Conservation (phyloP, 768 basidiomycete species). For the Pholiota conissans region DNA sequence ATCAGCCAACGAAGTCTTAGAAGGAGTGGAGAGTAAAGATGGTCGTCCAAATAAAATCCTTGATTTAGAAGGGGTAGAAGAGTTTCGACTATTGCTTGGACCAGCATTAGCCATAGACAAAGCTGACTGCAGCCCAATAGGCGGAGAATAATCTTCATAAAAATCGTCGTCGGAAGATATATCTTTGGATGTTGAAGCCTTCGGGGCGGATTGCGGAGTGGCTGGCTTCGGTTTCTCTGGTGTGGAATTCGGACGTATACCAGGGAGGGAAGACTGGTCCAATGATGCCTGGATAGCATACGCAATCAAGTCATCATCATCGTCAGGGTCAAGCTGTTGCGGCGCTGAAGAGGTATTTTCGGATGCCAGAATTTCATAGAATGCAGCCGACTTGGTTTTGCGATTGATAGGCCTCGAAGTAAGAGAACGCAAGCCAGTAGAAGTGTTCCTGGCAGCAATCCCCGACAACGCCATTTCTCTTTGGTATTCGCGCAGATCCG, state of each 20-base stretch:
- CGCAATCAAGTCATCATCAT: constrained; percentile 25
- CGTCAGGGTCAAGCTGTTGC: constrained; percentile 21
- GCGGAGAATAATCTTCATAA: constrained; percentile 32
- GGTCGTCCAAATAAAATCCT: constrained; percentile 29
- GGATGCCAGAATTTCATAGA: constrained; percentile 41
- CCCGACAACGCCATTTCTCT: constrained; percentile 62
- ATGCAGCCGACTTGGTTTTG: constrained; percentile 37
- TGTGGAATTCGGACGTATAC: not conserved
- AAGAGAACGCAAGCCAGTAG: constrained; percentile 32
- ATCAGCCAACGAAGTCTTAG: not conserved
- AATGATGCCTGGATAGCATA: constrained; percentile 24
- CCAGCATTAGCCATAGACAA: constrained; percentile 66
- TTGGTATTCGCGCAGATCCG: constrained; percentile 64
- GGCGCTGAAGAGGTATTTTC: not conserved
- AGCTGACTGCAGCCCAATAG: constrained; percentile 64
- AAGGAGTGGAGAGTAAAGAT: constrained; percentile 9
- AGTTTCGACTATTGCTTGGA: constrained; percentile 25
- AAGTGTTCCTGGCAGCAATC: constrained; percentile 48
- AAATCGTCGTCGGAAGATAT: constrained; percentile 42
- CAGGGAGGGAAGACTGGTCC: constrained; percentile 11
- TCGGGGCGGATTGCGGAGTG: not conserved
- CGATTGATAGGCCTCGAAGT: constrained; percentile 31
- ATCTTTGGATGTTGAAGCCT: not conserved
- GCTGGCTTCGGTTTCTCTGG: not conserved
- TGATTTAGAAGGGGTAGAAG: constrained; percentile 14